Conservation (phyloP, 495 filamentous ascomycete genomes). For the Jackrogersella multiformis region DNA sequence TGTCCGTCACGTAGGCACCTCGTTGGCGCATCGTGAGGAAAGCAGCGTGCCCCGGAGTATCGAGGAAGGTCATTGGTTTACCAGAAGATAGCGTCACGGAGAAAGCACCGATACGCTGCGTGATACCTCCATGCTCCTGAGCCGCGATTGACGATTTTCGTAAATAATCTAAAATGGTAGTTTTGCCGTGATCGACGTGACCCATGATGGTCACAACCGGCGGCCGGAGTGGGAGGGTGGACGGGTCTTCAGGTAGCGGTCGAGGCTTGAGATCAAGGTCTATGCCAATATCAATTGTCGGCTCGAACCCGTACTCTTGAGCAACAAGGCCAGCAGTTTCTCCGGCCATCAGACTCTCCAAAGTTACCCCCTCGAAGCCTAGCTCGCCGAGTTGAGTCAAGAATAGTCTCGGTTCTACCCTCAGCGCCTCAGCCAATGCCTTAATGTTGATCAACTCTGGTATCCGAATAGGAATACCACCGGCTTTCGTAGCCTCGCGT, state of each 20-base stretch:
- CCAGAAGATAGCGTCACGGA: constrained; percentile 85
- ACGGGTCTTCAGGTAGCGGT: constrained; percentile 75
- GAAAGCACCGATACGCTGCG: constrained; percentile 99
- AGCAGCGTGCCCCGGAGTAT: constrained; percentile 95
- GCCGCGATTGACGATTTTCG: constrained; percentile 91
- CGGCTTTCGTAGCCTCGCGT: constrained; percentile 47
- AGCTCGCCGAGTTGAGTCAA: constrained; percentile 75
- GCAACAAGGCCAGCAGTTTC: constrained; percentile 93
- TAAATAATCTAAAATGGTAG: constrained; percentile 92
- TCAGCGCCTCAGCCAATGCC: constrained; percentile 82
- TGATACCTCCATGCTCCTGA: constrained; percentile 95
- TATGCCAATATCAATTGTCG: constrained; percentile 75
- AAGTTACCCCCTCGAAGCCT: constrained; percentile 83
- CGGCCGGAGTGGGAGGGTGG: constrained; percentile 74
- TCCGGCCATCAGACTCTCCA: constrained; percentile 84
- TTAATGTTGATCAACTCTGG: constrained; percentile 91
- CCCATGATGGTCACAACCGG: constrained; percentile 99
- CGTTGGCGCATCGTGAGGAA: constrained; percentile 96
- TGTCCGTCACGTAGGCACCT: constrained; percentile 95
- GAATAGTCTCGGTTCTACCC: constrained; percentile 74
- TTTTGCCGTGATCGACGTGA: constrained; percentile 99
- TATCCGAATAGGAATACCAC: constrained; percentile 67
- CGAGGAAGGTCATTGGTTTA: constrained; percentile 93
- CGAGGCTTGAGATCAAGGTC: constrained; percentile 77
- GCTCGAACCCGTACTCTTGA: constrained; percentile 91